Base-by-base conservation (phyloP, 139 green algal species). In the Micractinium sp. region DNA sequence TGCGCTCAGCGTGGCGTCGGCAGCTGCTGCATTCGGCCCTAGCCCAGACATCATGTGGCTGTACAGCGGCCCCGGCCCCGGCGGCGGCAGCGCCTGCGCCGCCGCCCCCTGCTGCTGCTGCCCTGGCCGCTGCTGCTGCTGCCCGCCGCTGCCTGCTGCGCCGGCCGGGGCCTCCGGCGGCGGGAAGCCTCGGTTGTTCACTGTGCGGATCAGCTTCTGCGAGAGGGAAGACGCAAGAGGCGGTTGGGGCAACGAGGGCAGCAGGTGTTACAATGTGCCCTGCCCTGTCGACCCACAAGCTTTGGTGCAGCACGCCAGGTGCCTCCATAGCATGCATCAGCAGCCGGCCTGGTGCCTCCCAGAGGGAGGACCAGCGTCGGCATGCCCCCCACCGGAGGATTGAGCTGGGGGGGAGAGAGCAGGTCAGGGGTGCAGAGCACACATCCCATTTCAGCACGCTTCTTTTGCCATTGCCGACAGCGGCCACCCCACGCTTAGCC, bases 161-260 rank as follows among this genome's bases (percentile, higher is more conserved):
- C 38, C 14, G 23, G 82, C 35, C 14, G n/a, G 12, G 38, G 35
- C 27, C 41, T 25, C 82, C 15, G 35, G 23, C 18, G 39, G 61
- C 7, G 73, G 71, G 73, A 88, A 88, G 73, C 85, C 85, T 47
- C 85, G 85, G 85, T 88, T 88, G 85, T 88, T 88, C 29, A 88
- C 56, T 7, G 73, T 82, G 73, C 71, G 71, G 47, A 88, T 61
- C 47, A 88, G 83, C 27, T 63, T 67, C 83, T 87, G 83, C 67
- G 47, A 29, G 25, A 16, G 38, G 36, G 18, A 3, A 36, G 23
- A 0, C 35, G 33, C n/a, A 18, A 36, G 9, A 3, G 35, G 60
- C 0, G 19, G 81, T 19, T 18, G 3, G 3, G 0, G 1, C 5
- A 85, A 15, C 1, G 23, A 14, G 20, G 77, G 77, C 77, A 82